Base-by-base conservation (phyloP, 768 basidiomycete species). In the Hemileccinum rubropunctum region DNA sequence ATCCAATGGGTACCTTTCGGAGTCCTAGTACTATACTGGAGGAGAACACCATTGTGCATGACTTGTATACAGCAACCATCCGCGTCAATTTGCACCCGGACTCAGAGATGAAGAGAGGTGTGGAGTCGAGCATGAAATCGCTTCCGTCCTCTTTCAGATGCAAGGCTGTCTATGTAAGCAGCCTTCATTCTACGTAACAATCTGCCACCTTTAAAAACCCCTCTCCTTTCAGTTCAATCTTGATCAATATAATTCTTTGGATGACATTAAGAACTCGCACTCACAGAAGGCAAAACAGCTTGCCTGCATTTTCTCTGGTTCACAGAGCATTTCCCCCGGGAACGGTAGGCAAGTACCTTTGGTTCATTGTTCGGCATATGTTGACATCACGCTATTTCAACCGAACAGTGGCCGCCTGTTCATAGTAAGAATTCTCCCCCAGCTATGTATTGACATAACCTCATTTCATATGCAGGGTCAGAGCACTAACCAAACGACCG, bases 401-500 rank as follows among this genome's bases (percentile, higher is more conserved):
- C 21, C 26, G 21, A 23, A 36, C 14, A 58, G 57, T 2, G 57
- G 56, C 17, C 81, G 83, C 28, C 75, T 94, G 14, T 95, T 92
- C 68, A 92, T 95, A 50, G 88, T 88, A 60, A 61, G 77, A 66
- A 13, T 28, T 11, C 28, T 42, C 3, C 47, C 44, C 28, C 34
- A 39, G 46, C 21, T 47, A 17, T 53, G n/a, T n/a, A 5, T 34
- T 27, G 52, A 27, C 15, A 35, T 27, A 30, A 23, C 36, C 30
- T 46, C 7, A 42, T 17, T 17, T 26, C 15, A n/a, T 27, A 15
- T 33, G 28, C 39, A 90, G 87, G 91, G 91, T 7, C 91, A 94
- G 68, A 82, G 90, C 13, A 95, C 91, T 3, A 84, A 77, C 3
- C 94, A 98, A 68, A 95, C 92, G 7, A 94, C 94, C 0, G 94